Evolutionary conservation across 257 asterid genomes (phyloP).

Genomic region (Solanum ossicruentum): DNA sequence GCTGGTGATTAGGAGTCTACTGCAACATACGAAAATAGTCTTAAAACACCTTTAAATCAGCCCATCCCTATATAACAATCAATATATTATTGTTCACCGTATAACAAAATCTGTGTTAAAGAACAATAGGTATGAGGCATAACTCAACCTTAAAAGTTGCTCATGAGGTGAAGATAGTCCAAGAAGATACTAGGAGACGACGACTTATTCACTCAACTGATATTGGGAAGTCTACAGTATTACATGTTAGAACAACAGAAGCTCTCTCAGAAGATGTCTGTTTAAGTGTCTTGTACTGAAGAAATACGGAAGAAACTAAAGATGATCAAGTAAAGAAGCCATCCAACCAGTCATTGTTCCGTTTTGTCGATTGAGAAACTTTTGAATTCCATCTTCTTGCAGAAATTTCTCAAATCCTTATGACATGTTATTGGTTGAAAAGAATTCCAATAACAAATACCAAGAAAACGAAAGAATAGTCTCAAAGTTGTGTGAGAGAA

Average conservation of each 20-base stretch:
- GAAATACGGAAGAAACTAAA: background rate
- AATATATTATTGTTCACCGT: background rate
- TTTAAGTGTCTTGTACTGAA: background rate
- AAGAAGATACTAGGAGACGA: background rate
- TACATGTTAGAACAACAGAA: background rate
- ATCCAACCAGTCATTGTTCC: background rate
- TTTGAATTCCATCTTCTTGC: background rate
- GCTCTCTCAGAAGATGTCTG: background rate
- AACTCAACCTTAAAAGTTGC: background rate
- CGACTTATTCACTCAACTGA: background rate
- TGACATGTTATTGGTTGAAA: background rate
- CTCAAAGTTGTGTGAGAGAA: background rate
- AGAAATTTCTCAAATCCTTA: background rate
- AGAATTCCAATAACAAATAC: background rate
- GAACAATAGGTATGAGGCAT: background rate
- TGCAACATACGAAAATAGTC: background rate
- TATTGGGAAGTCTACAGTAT: background rate
- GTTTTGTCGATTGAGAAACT: background rate
- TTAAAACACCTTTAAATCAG: background rate
- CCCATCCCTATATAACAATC: background rate
- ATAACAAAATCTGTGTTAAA: background rate
- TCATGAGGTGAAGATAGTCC: background rate
- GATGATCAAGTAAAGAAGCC: background rate
- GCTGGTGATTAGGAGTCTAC: background rate
- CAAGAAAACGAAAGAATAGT: background rate